Percentiles rank a stretch among this genome's conserved stretches.
Evolutionary conservation across 2,329 filamentous ascomycete species (phyloP).

Genomic region (Septoria linicola): DNA sequence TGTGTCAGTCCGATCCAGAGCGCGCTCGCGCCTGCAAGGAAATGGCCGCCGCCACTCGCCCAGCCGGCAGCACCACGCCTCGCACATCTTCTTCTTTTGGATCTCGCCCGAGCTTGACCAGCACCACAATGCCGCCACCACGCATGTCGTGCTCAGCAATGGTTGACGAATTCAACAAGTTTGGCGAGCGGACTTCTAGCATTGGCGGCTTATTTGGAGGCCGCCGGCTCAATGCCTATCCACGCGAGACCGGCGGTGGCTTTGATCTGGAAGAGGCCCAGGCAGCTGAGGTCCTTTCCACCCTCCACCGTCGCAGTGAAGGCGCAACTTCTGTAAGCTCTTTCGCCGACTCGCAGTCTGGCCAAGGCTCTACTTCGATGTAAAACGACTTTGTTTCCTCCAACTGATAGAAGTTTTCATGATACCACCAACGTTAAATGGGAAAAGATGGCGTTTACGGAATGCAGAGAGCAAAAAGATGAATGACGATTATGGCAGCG

Average conservation of each 20-base stretch:
- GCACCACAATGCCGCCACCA: slow-evolving; percentile 19
- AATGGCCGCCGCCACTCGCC: slow-evolving; percentile 22
- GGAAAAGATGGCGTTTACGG: no score
- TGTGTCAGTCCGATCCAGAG: slow-evolving; percentile 30
- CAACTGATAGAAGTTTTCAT: no score
- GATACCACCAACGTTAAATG: no score
- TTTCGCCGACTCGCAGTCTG: slow-evolving; percentile 4
- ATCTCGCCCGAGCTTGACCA: neutral
- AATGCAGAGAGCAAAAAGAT: no score
- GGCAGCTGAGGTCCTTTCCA: slow-evolving; percentile 24
- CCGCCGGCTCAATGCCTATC: slow-evolving; percentile 22
- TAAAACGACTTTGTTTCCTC: no score
- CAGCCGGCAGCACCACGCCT: slow-evolving; percentile 11
- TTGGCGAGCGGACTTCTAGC: slow-evolving; percentile 24
- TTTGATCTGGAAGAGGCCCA: slow-evolving; percentile 27
- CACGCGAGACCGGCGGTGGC: slow-evolving; percentile 16
- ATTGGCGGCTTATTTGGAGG: slow-evolving; percentile 27
- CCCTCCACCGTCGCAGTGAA: slow-evolving; percentile 20
- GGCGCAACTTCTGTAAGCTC: slow-evolving; percentile 13
- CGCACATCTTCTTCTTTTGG: slow-evolving; percentile 3
- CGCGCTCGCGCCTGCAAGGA: slow-evolving; percentile 31
- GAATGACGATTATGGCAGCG: no score
- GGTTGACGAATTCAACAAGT: slow-evolving; percentile 28
- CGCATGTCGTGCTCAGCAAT: slow-evolving; percentile 26
- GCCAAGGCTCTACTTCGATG: no score